Conservation (phyloP, 306 rosid genomes). For the Hippophae rhamnoides region DNA sequence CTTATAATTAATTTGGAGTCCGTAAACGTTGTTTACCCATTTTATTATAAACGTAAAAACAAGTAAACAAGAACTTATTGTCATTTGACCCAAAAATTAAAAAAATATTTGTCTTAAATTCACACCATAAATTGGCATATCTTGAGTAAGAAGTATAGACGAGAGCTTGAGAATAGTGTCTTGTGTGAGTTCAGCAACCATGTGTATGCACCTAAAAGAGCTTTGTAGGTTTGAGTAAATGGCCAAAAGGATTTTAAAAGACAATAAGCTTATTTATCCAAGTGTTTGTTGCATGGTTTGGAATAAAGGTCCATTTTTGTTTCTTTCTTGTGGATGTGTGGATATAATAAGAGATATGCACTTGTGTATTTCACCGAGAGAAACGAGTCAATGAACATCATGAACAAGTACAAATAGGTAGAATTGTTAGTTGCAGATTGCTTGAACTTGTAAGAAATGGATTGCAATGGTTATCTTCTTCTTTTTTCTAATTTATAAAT, state of each 20-base stretch:
- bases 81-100: not conserved
- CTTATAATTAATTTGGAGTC: not conserved
- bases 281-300: conserved; percentile 1
- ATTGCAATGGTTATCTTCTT: not conserved
- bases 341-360: not conserved
- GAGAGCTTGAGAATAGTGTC: not conserved
- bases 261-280: not conserved
- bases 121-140: not conserved
- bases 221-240: conserved; percentile 15
- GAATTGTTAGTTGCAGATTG: not conserved
- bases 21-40: not conserved
- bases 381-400: no score
- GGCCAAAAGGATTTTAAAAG: not conserved
- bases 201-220: conserved; percentile 6
- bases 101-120: no score
- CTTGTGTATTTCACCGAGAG: no score
- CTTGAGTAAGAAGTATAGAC: not conserved
- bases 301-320: not conserved
- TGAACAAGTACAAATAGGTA: not conserved
- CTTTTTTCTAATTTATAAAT: not conserved
- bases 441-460: not conserved
- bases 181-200: conserved; percentile 7
- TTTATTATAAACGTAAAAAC: no score
- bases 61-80: no score
- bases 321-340: not conserved